Conservation (phyloP, 768 basidiomycete species). For the Termitomyces sp. region DNA sequence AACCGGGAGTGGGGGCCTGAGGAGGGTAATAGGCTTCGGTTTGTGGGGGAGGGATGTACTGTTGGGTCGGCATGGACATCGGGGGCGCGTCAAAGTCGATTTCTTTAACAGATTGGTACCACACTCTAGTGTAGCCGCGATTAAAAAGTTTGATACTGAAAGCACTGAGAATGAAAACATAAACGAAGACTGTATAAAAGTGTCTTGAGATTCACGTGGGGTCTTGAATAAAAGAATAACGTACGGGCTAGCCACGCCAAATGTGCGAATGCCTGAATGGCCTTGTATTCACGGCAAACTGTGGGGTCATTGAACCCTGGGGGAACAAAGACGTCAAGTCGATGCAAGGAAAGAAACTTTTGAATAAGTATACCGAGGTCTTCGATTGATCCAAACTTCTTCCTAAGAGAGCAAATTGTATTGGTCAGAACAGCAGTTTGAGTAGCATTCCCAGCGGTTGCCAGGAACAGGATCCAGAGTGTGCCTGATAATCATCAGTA, state of each 20-base stretch:
- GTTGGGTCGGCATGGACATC: slow-evolving; percentile 6
- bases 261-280: slow-evolving; percentile 44
- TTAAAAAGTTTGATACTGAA: slow-evolving; percentile 28
- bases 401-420: slow-evolving; percentile 9
- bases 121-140: slow-evolving; percentile 34
- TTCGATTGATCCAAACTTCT: background rate
- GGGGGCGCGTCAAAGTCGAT: slow-evolving; percentile 29
- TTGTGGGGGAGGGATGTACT: slow-evolving; percentile 7
- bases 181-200: slow-evolving; percentile 32
- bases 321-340: background rate
- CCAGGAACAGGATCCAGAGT: slow-evolving; percentile 47
- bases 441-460: slow-evolving; percentile 35
- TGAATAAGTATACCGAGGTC: background rate
- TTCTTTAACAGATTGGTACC: slow-evolving; percentile 34
- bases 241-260: slow-evolving; percentile 41
- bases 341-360: background rate
- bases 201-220: background rate
- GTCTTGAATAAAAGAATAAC: slow-evolving; percentile 18
- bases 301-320: slow-evolving; percentile 7
- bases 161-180: slow-evolving; percentile 28
- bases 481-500: slow-evolving; percentile 26
- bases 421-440: slow-evolving; percentile 13
- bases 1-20: background rate
- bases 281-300: slow-evolving; percentile 37
- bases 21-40: background rate